Evolutionary conservation across 805 yeast genomes (phyloP), one percentile per base, ranked within the genome.

Genomic region (Torulaspora gathmanii): DNA sequence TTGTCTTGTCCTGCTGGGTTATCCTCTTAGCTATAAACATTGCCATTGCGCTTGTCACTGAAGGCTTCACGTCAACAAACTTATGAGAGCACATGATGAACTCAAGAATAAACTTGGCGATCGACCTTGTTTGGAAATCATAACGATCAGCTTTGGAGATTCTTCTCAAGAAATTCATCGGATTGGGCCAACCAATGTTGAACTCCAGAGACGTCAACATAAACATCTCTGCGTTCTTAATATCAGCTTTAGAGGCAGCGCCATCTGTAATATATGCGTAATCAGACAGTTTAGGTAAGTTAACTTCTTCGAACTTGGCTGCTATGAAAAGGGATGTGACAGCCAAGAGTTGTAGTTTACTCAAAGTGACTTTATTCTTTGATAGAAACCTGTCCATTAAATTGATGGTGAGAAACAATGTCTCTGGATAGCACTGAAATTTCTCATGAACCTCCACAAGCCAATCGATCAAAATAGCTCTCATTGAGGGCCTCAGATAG

Each of bases 401-500:
- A 65, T 87, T 88, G 44, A 86, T 83, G 4, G 95, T 87, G 46
- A 89, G 70, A 58, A 79, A 86, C 46, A 90, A 74, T 7, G 95
- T 86, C 66, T 89, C 96, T 1, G 95, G 95, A 34, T 84, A 72
- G 51, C 90, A 74, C 53, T 90, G 76, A 67, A 89, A 89, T 62
- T 86, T 77, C 54, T 80, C 72, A 69, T 88, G 96, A 63, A 89
- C 90, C 61, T 87, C 95, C 9, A 87, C 87, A 54, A 89, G 72
- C 97, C 97, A 89, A 67, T 90, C 96, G n/a, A 89, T 87, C 47
- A 89, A 70, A 42, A 89, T 85, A 6, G 88, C 82, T 54, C 97
- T 77, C 85, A 86, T 84, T 50, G 80, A 78, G 45, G 96, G 95
- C 56, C 83, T 79, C 54, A 87, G 66, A 48, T 79, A 79, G 48